Evolutionary conservation across 495 filamentous ascomycete species (phyloP).

Genomic region (Niebla homalea): DNA sequence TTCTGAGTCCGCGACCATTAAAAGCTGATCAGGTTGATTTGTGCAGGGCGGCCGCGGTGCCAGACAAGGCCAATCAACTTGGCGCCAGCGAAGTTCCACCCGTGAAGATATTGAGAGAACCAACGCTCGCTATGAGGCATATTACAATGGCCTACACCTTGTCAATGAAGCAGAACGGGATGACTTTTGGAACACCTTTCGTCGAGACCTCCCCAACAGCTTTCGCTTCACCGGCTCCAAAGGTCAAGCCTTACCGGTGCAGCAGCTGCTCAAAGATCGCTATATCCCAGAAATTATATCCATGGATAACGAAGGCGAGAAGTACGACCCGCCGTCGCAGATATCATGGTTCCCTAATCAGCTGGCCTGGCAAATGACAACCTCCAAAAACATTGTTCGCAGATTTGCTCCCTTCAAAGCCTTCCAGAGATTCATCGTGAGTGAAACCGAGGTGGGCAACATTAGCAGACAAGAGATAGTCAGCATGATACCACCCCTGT

Average conservation of each 20-base stretch:
- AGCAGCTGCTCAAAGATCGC: conserved; percentile 67
- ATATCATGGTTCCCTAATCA: conserved; percentile 87
- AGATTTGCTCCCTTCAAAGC: conserved; percentile 83
- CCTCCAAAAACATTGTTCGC: conserved; percentile 82
- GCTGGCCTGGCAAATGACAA: conserved; percentile 92
- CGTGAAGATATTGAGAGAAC: conserved; percentile 44
- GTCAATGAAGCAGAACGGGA: conserved; percentile 58
- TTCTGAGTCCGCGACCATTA: not conserved
- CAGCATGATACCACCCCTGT: conserved; percentile 93
- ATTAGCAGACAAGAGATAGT: conserved; percentile 95
- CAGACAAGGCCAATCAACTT: no score
- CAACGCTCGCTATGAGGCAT: conserved; percentile 68
- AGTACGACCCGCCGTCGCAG: conserved; percentile 63
- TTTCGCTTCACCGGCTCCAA: conserved; percentile 93
- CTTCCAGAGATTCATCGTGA: conserved; percentile 97
- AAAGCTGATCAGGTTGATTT: not conserved
- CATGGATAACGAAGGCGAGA: conserved; percentile 65
- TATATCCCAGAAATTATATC: conserved; percentile 81
- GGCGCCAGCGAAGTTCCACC: conserved; percentile 30
- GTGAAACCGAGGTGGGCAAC: conserved; percentile 91
- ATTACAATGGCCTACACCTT: conserved; percentile 65
- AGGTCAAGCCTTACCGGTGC: conserved; percentile 78
- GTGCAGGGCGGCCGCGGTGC: no score
- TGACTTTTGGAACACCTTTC: conserved; percentile 69
- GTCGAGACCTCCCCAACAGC: conserved; percentile 79